Evolutionary conservation across 306 rosid species (phyloP).

Genomic region (Quercus engelmannii): DNA sequence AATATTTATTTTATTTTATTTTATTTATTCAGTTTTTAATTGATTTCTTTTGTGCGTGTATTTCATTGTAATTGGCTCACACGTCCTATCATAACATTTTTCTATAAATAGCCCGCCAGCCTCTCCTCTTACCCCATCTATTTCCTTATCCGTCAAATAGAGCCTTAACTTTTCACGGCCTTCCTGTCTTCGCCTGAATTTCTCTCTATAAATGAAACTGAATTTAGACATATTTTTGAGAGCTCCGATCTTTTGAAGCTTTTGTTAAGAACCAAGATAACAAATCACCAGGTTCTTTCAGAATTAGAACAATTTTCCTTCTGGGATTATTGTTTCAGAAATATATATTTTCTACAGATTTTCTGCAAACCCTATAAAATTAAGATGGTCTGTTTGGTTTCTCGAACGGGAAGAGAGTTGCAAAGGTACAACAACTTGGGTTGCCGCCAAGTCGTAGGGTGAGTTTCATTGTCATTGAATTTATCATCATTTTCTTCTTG

Average conservation of each 20-base stretch:
- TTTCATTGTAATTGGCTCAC: too few relatives aligned
- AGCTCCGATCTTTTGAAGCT: not conserved
- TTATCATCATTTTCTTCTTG: not conserved
- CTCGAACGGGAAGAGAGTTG: conserved; percentile 85
- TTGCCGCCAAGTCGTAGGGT: conserved; percentile 98
- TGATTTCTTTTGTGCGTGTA: too few relatives aligned
- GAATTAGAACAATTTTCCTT: not conserved
- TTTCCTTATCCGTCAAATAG: not conserved
- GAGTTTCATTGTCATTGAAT: not conserved
- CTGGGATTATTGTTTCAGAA: not conserved
- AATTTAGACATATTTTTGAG: not conserved
- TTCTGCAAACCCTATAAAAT: not conserved
- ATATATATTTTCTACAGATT: not conserved
- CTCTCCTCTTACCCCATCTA: too few relatives aligned
- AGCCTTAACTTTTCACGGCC: not conserved
- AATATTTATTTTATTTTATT: too few relatives aligned
- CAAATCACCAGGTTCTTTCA: not conserved
- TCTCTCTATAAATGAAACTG: not conserved
- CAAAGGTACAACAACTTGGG: conserved; percentile 87
- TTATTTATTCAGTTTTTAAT: too few relatives aligned
- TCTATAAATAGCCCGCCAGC: not conserved
- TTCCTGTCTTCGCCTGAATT: not conserved
- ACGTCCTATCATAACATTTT: not conserved
- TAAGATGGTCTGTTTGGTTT: conserved; percentile 66
- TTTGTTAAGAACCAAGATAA: not conserved